Evolutionary conservation across 208 protist genomes (phyloP).

Genomic region (Borovskyia barvae): DNA sequence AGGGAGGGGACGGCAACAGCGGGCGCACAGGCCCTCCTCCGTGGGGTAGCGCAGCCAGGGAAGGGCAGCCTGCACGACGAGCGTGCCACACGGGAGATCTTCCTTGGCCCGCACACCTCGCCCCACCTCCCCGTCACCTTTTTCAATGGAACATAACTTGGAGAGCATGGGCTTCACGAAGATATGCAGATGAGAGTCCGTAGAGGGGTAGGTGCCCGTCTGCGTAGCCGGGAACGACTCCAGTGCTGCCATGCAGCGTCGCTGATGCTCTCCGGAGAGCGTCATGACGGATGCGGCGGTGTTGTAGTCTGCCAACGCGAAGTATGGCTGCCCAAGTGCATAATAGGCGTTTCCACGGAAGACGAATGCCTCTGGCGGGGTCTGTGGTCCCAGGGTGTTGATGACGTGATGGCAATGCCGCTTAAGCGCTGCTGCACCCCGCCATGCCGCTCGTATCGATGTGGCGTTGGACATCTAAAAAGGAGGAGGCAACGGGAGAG

Average conservation of each 20-base stretch:
- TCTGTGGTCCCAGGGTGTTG: slow-evolving; percentile 67
- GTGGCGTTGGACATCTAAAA: background rate
- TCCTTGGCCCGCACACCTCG: slow-evolving; percentile 57
- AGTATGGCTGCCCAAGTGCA: slow-evolving; percentile 75
- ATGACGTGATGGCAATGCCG: slow-evolving; percentile 79
- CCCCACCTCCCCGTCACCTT: slow-evolving; percentile 33
- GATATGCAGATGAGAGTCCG: slow-evolving; percentile 74
- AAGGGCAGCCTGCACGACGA: slow-evolving; percentile 35
- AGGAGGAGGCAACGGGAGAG: background rate
- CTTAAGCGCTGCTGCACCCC: slow-evolving; percentile 55
- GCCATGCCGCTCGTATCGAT: slow-evolving; percentile 15
- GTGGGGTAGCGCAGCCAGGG: slow-evolving; percentile 78
- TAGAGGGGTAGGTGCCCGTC: slow-evolving; percentile 50
- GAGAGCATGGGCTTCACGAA: slow-evolving; percentile 70
- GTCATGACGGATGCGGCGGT: slow-evolving; percentile 59
- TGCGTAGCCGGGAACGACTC: slow-evolving; percentile 59
- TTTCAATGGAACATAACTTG: slow-evolving; percentile 37
- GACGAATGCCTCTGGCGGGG: slow-evolving; percentile 79
- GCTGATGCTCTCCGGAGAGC: slow-evolving; percentile 61
- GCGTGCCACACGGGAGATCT: slow-evolving; percentile 24
- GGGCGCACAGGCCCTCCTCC: slow-evolving; percentile 54
- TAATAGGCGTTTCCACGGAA: slow-evolving; percentile 88
- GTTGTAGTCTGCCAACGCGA: slow-evolving; percentile 85
- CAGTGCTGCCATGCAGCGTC: slow-evolving; percentile 43
- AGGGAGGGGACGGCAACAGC: slow-evolving; percentile 56